Conservation (phyloP, 2,329 filamentous ascomycete species). For the Colletotrichum truncatum region DNA sequence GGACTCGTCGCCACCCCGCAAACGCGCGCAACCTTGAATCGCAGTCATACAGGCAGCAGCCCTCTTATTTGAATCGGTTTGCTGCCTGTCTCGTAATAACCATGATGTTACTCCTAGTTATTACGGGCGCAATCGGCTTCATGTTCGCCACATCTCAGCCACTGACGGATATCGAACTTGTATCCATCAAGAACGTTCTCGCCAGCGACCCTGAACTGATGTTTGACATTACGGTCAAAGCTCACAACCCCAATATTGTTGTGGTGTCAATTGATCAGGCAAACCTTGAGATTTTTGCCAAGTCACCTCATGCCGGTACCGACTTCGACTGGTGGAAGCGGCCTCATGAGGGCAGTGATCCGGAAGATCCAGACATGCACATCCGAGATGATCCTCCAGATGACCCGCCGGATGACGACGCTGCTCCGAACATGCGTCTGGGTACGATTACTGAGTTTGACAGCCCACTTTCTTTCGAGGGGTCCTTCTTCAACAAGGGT, state of each 20-base stretch:
- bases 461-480: constrained; percentile 87
- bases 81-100: constrained; percentile 90
- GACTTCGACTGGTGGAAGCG: constrained; percentile 69
- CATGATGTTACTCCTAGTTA: constrained; percentile 80
- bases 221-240: constrained; percentile 88
- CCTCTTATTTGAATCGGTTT: constrained; percentile 75
- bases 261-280: constrained; percentile 86
- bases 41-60: constrained; percentile 70
- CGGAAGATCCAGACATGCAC: constrained; percentile 27
- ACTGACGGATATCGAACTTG: constrained; percentile 79
- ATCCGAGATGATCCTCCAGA: constrained; percentile 45
- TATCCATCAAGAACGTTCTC: constrained; percentile 87
- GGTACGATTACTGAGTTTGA: constrained; percentile 89
- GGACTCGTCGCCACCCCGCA: constrained; percentile 62
- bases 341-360: constrained; percentile 41
- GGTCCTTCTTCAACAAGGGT: constrained; percentile 83
- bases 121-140: constrained; percentile 87
- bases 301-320: constrained; percentile 86
- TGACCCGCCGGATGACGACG: constrained; percentile 73
- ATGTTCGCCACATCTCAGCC: constrained; percentile 93
- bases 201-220: constrained; percentile 96
- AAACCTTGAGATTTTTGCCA: constrained; percentile 93
- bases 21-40: constrained; percentile 78
- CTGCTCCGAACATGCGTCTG: constrained; percentile 87
- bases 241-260: constrained; percentile 92